Conservation (phyloP, 345 rosid genomes). For the Populus davidiana region DNA sequence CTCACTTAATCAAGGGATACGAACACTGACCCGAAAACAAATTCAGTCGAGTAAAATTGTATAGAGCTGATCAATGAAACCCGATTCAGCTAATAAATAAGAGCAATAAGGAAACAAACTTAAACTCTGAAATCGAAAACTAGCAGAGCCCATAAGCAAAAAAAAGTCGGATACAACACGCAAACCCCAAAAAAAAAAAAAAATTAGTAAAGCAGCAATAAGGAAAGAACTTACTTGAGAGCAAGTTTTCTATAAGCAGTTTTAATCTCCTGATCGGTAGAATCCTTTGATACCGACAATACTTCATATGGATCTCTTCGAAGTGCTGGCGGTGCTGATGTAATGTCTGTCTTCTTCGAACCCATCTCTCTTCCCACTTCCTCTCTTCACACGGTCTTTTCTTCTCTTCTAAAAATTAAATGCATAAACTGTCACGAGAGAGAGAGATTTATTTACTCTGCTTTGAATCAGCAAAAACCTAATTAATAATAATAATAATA, state of each 20-base stretch:
- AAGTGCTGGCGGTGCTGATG: conserved; percentile 58
- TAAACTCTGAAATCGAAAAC: background rate
- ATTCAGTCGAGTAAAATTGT: background rate
- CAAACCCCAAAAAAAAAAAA: background rate
- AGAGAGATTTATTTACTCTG: background rate
- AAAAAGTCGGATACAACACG: background rate
- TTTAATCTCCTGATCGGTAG: conserved; percentile 90
- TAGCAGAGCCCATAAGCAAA: conserved; percentile 1
- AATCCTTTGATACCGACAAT: conserved; percentile 72
- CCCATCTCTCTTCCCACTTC: conserved; percentile 15
- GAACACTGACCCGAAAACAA: background rate
- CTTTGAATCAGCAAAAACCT: background rate
- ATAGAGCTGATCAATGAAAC: background rate
- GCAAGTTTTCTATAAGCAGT: conserved; percentile 94
- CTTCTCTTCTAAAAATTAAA: background rate
- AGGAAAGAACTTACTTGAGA: conserved; percentile 60
- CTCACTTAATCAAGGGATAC: background rate
- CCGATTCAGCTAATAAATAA: too few species aligned
- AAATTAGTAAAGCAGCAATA: background rate
- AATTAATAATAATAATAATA: background rate
- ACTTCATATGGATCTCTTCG: conserved; percentile 97
- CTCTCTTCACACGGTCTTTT: background rate
- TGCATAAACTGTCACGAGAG: background rate
- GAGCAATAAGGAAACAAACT: background rate
- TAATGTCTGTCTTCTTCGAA: conserved; percentile 49